phyloP scores from a whole-genome alignment of 2,329 filamentous ascomycete genomes.

The Ramularia collo-cygni region DNA sequence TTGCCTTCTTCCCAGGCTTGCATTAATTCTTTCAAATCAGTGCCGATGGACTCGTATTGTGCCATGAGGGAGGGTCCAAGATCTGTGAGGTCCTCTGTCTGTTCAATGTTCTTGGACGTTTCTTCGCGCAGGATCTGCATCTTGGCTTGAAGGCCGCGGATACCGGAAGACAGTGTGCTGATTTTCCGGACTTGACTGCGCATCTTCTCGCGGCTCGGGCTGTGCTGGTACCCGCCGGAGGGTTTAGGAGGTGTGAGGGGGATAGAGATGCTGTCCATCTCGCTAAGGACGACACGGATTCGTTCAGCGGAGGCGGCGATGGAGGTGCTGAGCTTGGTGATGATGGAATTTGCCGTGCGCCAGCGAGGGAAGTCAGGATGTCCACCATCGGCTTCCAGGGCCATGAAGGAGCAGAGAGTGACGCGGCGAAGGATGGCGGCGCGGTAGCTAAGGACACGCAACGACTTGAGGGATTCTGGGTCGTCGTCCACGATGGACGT shows the following conservation, averaged over 20 bases:
- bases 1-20: slow-evolving; percentile 58
- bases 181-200: slow-evolving; percentile 83
- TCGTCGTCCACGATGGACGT: slow-evolving; percentile 65
- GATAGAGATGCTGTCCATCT: slow-evolving; percentile 59
- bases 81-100: slow-evolving; percentile 53
- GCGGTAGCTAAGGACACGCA: slow-evolving; percentile 59
- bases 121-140: slow-evolving; percentile 87
- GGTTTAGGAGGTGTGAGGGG: slow-evolving; percentile 49
- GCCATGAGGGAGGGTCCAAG: slow-evolving; percentile 71
- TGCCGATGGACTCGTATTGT: slow-evolving; percentile 91
- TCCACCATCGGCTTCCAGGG: slow-evolving; percentile 74
- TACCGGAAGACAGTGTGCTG: slow-evolving; percentile 79
- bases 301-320: slow-evolving; percentile 58
- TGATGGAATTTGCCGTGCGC: slow-evolving; percentile 68
- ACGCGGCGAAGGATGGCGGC: slow-evolving; percentile 76
- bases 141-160: slow-evolving; percentile 88
- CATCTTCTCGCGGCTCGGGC: slow-evolving; percentile 71
- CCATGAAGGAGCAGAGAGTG: slow-evolving; percentile 80
- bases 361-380: slow-evolving; percentile 70
- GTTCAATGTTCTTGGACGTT: slow-evolving; percentile 70
- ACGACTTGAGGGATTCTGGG: slow-evolving; percentile 67
- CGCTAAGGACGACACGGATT: slow-evolving; percentile 62
- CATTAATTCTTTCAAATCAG: slow-evolving; percentile 61
- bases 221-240: slow-evolving; percentile 43
- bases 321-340: slow-evolving; percentile 57